These are phyloP conservation scores for Erysimum cheiri DNA, from an alignment of 441 rosid genomes.

Conservation along the genomic window DNA sequence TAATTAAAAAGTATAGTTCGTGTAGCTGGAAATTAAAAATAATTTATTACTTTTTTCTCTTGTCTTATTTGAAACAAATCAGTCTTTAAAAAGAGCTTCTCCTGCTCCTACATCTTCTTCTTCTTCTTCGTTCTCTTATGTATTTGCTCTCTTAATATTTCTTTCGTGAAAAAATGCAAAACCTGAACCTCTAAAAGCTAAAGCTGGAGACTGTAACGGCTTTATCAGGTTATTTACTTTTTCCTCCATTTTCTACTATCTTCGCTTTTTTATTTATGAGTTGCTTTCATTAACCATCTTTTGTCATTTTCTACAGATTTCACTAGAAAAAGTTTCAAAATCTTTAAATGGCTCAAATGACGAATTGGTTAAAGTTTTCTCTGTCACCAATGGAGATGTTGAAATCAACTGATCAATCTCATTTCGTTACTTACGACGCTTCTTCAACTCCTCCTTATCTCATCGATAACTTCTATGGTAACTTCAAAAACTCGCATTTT, in stretches of 20 bases:
- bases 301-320: constrained; percentile 36
- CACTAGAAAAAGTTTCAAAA: constrained; percentile 2
- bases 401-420: constrained; percentile 66
- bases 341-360: constrained; percentile 51
- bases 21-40: too few species aligned
- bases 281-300: constrained; percentile 16
- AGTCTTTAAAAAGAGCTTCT: not conserved
- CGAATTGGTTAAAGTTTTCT: constrained; percentile 86
- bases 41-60: not conserved
- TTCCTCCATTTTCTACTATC: not conserved
- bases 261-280: not conserved
- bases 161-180: not conserved
- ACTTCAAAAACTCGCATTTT: not conserved
- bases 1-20: too few species aligned
- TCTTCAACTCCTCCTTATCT: constrained; percentile 69
- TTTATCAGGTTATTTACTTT: not conserved
- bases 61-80: not conserved
- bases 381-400: constrained; percentile 85
- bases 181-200: not conserved
- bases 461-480: constrained; percentile 86
- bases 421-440: constrained; percentile 59
- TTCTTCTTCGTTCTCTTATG: constrained; percentile 3
- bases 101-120: not conserved
- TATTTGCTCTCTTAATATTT: not conserved
- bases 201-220: constrained; percentile 2